These are phyloP conservation scores for Glarea lozoyensis DNA, from an alignment of 495 filamentous ascomycete species.

Conservation along the genomic window DNA sequence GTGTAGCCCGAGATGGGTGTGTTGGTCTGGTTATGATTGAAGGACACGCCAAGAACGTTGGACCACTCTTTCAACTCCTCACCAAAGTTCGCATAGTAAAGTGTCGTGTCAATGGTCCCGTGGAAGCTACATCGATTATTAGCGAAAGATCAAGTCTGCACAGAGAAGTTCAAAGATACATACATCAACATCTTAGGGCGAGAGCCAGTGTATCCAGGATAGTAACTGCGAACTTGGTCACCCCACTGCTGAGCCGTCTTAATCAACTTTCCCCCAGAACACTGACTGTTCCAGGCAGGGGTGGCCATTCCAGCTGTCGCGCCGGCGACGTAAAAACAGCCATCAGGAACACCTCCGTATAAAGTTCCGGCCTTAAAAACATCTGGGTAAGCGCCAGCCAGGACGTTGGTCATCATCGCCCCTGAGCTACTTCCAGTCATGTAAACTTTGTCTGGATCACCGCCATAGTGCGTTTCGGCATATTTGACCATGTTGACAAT, in stretches of 20 bases:
- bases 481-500: constrained; percentile 54
- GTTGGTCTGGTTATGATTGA: constrained; percentile 28
- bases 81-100: constrained; percentile 32
- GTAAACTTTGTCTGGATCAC: constrained; percentile 39
- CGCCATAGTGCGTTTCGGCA: constrained; percentile 37
- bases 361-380: constrained; percentile 39
- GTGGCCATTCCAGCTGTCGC: constrained; percentile 32
- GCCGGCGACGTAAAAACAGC: constrained; percentile 36
- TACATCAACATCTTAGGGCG: constrained; percentile 38
- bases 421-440: constrained; percentile 43
- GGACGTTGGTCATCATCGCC: constrained; percentile 48
- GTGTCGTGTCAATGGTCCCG: constrained; percentile 33
- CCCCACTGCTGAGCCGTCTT: constrained; percentile 40
- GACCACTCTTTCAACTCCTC: constrained; percentile 35
- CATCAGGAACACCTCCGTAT: constrained; percentile 41
- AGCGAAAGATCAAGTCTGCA: constrained; percentile 7
- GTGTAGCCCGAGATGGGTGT: constrained; percentile 41
- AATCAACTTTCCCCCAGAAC: constrained; percentile 21
- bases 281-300: constrained; percentile 11
- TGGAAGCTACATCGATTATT: constrained; percentile 25
- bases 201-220: constrained; percentile 37
- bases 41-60: constrained; percentile 30
- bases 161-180: constrained; percentile 6
- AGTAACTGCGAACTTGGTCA: constrained; percentile 33
- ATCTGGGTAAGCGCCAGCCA: constrained; percentile 42